Evolutionary conservation across 169 alveolate species (phyloP).

Genomic region (Eimeria sp.): DNA sequence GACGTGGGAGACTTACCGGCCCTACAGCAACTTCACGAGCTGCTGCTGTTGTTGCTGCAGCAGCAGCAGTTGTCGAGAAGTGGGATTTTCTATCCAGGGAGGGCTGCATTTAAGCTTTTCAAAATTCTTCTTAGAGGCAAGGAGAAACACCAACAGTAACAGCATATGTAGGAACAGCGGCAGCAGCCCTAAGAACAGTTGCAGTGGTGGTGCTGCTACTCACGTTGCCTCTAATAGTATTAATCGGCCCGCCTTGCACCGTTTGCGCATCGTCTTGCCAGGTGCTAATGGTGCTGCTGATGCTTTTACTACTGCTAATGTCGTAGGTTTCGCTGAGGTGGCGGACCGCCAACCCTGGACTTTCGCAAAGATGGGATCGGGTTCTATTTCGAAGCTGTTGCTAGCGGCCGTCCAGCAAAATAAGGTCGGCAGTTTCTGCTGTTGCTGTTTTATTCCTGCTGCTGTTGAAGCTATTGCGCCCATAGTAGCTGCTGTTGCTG

Average conservation of each 20-base stretch:
- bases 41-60: constrained; percentile 60
- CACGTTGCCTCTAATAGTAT: background rate
- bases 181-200: background rate
- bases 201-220: background rate
- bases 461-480: constrained; percentile 17
- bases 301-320: background rate
- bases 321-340: constrained; percentile 43
- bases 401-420: constrained; percentile 56
- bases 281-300: constrained; percentile 11
- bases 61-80: constrained; percentile 27
- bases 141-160: background rate
- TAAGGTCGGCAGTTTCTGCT: constrained; percentile 21
- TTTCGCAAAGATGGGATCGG: constrained; percentile 18
- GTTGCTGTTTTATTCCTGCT: constrained; percentile 13
- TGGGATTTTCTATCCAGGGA: background rate
- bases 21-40: constrained; percentile 11
- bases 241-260: background rate
- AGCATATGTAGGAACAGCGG: background rate
- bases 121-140: constrained; percentile 56
- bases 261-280: background rate
- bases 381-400: constrained; percentile 23
- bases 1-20: constrained; percentile 45
- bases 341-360: constrained; percentile 48
- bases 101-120: constrained; percentile 28
- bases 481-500: background rate